Base-by-base conservation (phyloP, 1,284 basidiomycete genomes). In the Schizopora paradoxa region DNA sequence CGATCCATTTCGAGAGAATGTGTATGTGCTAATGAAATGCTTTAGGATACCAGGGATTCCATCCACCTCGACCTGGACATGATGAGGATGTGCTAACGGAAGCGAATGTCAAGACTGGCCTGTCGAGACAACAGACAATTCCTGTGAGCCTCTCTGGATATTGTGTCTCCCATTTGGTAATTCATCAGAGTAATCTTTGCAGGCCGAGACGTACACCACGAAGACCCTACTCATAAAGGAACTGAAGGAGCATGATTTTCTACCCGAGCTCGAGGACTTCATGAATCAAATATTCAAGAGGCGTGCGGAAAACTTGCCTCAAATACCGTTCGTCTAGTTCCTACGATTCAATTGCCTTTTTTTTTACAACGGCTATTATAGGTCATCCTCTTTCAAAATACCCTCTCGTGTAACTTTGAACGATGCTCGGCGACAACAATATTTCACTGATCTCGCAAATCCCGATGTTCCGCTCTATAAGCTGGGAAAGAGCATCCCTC, bases 401-500 rank as follows among this genome's bases (percentile, higher is more conserved):
- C 92, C 91, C 0, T 81, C 83, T 3, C 74, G 95, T 52, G 91
- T 94, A 3, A 96, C 92, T 1, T 74, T 94, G 32, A 95, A 92
- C 58, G 93, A 97, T 55, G 68, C 80, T 8, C 94, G 92, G 61
- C 81, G 91, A 4, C 78, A 86, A 54, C 76, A 87, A 14, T 99
- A 94, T 84, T 86, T 97, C 57, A 76, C 79, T 7, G 95, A 98
- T 56, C 79, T 99, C 13, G 90, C 93, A 11, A 87, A 97, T 56
- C 85, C 91, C 0, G 70, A 79, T 19, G 85, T 98, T 2, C 95
- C 96, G 0, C 73, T 99, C 4, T 72, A 84, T 53, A 93, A 91
- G 55, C 75, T 99, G 4, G 88, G 86, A 11, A 89, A 88, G 59
- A 90, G 82, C 58, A 87, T 99, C 0, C 95, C 95, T 0, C 92